These are phyloP conservation scores for Fusarium musae DNA, from an alignment of 2,329 filamentous ascomycete genomes.

Conservation along the genomic window DNA sequence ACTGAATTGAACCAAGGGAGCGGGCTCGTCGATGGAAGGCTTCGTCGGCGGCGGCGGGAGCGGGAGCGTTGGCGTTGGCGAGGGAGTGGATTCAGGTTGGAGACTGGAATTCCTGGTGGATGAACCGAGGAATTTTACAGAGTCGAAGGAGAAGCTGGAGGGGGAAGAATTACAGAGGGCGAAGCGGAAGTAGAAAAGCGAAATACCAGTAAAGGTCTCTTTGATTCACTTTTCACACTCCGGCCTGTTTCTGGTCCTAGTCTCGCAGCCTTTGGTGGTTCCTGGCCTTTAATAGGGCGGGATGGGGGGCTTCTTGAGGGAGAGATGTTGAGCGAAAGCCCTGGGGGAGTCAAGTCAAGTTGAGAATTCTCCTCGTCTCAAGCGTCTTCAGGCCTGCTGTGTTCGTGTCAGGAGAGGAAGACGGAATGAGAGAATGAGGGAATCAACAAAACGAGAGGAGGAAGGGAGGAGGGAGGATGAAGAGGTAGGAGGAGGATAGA, in stretches of 20 bases:
- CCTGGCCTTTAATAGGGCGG: constrained; percentile 46
- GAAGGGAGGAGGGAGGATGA: constrained; percentile 55
- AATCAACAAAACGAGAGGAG: constrained; percentile 61
- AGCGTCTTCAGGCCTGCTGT: constrained; percentile 50
- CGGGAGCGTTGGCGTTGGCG: constrained; percentile 11
- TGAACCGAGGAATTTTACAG: constrained; percentile 56
- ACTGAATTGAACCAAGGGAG: constrained; percentile 43
- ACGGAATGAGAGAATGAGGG: constrained; percentile 59
- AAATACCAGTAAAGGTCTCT: constrained; percentile 56
- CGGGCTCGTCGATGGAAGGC: constrained; percentile 42
- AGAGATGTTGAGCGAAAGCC: constrained; percentile 17
- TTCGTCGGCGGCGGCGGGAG: constrained; percentile 29
- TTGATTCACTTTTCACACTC: constrained; percentile 47
- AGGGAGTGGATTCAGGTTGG: constrained; percentile 38
- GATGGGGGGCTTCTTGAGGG: constrained; percentile 16
- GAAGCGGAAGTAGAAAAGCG: constrained; percentile 42
- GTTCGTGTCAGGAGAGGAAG: constrained; percentile 60
- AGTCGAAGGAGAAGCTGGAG: constrained; percentile 37
- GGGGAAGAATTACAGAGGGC: constrained; percentile 31
- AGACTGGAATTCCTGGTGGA: constrained; percentile 54
- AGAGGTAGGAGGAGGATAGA: constrained; percentile 65
- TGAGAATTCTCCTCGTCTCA: constrained; percentile 51
- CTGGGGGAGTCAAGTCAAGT: constrained; percentile 19
- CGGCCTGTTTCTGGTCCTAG: constrained; percentile 39
- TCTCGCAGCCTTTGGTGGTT: constrained; percentile 44